Evolutionary conservation across 1,139 yeast species (phyloP).

Genomic region (Wickerhamiella pararugosa): DNA sequence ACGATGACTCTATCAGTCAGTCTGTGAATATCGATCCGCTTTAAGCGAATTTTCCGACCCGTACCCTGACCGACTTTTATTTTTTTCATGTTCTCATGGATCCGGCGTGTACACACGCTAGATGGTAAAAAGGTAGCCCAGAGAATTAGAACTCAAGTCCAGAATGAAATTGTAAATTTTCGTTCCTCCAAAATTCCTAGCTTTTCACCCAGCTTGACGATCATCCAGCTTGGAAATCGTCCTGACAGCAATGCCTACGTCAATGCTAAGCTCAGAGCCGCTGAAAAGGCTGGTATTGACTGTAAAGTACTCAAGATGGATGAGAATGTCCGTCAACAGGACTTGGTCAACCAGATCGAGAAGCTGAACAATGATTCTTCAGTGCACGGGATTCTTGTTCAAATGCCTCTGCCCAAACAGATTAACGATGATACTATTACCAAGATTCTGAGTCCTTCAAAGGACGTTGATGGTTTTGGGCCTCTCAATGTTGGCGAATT

Average conservation of each 20-base stretch:
- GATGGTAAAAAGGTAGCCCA: conserved; percentile 17
- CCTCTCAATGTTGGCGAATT: conserved; percentile 84
- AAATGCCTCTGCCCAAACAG: conserved; percentile 77
- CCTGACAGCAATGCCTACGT: conserved; percentile 93
- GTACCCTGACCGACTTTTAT: too few relatives aligned
- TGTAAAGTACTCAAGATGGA: conserved; percentile 58
- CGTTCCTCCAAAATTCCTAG: conserved; percentile 38
- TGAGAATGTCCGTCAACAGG: conserved; percentile 32
- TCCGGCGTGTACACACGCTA: conserved; percentile 9
- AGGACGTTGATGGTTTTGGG: conserved; percentile 96
- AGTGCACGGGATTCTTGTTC: conserved; percentile 84
- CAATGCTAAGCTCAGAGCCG: conserved; percentile 86
- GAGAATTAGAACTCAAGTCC: conserved; percentile 22
- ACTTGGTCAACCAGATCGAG: conserved; percentile 42
- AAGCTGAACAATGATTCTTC: conserved; percentile 48
- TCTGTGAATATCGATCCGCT: too few relatives aligned
- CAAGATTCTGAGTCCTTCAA: conserved; percentile 54
- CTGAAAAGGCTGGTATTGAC: conserved; percentile 59
- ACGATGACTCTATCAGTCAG: too few relatives aligned
- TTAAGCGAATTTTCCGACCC: too few relatives aligned
- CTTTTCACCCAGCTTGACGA: conserved; percentile 65
- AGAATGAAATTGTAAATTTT: conserved; percentile 37
- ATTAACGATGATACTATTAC: conserved; percentile 70
- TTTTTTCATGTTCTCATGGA: background rate
- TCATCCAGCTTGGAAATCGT: conserved; percentile 80